Evolutionary conservation across 2,329 filamentous ascomycete genomes (phyloP), one percentile per base, ranked within the genome.

Genomic region (Blastomyces emzantsi): DNA sequence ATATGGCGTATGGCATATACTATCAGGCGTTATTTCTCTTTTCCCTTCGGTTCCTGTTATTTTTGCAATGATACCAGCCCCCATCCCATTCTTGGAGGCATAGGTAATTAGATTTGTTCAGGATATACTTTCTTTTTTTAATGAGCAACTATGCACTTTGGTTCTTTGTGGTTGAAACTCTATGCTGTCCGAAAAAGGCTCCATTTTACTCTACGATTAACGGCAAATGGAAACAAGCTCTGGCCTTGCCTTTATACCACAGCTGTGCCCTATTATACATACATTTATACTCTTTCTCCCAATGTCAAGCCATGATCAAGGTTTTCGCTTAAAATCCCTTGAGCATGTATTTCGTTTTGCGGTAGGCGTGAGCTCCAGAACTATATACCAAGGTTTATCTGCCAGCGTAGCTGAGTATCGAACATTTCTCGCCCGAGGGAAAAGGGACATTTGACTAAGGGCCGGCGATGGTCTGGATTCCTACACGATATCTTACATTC

Each of bases 21-120:
- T 19, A 19, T 55, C 7, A 30, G 52, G 52, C 36, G 30, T 41
- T 39, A 9, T 41, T 17, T 28, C 15, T 47, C 8, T 19, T 25
- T 41, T 47, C 19, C 33, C 2, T 25, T 13, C 17, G 4, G 2
- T 33, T 60, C n/a, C 3, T 41, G n/a, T n/a, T 30, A 9, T 47
- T 49, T 60, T n/a, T 60, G 1, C 52, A 25, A 22, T 47, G 57
- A 60, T 60, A 47, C 57, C 57, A 60, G 39, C 15, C 25, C 52
- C 15, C 47, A 49, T 49, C 3, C 39, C 25, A 7, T 19, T 49
- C 33, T 60, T 11, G 2, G 43, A 33, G 43, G 25, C 43, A 47
- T n/a, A 49, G 3, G 30, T 47, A 60, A 33, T 49, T 30, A 17
- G 8, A 59, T n/a, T 33, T 47, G 4, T 22, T 22, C 39, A 49